Conservation (phyloP, 192 early-diverging fungal species). For the Oehlia diaphana region DNA sequence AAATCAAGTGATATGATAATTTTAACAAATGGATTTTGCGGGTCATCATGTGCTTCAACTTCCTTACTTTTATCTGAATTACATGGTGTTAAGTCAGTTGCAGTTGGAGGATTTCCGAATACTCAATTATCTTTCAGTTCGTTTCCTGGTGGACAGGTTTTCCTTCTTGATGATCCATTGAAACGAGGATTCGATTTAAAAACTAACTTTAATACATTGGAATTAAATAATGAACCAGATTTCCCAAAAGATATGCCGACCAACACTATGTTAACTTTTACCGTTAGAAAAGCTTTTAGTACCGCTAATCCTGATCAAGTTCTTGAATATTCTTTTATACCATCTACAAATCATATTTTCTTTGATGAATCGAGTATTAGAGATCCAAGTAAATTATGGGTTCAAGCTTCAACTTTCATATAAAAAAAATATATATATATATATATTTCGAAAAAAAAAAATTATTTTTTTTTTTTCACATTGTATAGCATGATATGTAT, state of each 20-base stretch:
- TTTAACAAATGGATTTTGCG: constrained; percentile 44
- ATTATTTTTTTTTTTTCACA: background rate
- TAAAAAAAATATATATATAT: background rate
- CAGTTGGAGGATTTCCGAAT: constrained; percentile 38
- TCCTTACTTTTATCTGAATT: constrained; percentile 36
- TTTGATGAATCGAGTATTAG: constrained; percentile 1
- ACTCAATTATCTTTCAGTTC: constrained; percentile 36
- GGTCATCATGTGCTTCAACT: constrained; percentile 40
- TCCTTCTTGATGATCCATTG: background rate
- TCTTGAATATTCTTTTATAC: constrained; percentile 6
- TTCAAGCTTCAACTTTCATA: background rate
- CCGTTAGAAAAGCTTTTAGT: constrained; percentile 1
- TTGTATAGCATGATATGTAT: background rate
- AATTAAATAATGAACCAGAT: background rate
- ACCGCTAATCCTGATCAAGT: background rate
- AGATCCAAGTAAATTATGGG: background rate
- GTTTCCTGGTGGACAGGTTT: constrained; percentile 34
- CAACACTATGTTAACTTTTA: background rate
- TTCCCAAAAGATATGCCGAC: background rate
- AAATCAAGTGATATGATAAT: constrained; percentile 39
- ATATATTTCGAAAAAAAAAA: background rate
- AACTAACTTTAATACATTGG: background rate
- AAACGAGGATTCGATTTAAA: background rate
- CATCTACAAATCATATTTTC: background rate
- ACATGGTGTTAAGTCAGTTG: constrained; percentile 40